A percentile compares a stretch with the other conserved stretches of the same genome.
Conservation (phyloP, 768 basidiomycete genomes). For the Cytidiella melzeri region DNA sequence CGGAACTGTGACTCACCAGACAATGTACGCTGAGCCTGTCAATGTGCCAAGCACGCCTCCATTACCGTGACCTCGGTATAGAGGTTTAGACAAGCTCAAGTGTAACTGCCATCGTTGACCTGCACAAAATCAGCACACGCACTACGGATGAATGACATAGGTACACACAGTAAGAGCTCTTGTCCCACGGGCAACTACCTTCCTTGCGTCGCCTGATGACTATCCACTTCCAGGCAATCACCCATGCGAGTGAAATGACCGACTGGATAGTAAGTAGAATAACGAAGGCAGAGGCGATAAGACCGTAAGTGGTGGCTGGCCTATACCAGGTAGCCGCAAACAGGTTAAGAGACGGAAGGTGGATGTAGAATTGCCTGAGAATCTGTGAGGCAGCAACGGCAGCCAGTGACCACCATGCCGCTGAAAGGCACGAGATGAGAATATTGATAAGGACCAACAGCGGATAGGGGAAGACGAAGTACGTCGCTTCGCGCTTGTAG, state of each 20-base stretch:
- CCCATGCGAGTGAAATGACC: constrained; percentile 32
- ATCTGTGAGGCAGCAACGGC: constrained; percentile 35
- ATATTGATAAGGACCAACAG: constrained; percentile 34
- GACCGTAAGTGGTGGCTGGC: constrained; percentile 33
- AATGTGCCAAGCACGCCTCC: constrained; percentile 36
- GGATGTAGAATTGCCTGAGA: constrained; percentile 29
- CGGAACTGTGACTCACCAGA: constrained; percentile 31
- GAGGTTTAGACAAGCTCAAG: constrained; percentile 30
- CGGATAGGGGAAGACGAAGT: constrained; percentile 35
- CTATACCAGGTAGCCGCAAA: constrained; percentile 35
- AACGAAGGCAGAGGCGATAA: constrained; percentile 35
- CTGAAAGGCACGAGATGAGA: constrained; percentile 30
- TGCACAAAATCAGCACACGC: not conserved
- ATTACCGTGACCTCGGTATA: constrained; percentile 37
- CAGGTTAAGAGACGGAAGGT: constrained; percentile 26
- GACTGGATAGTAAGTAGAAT: constrained; percentile 34
- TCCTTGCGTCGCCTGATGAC: constrained; percentile 35
- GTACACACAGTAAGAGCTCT: constrained; percentile 35
- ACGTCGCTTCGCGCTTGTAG: constrained; percentile 34
- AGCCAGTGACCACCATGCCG: constrained; percentile 37
- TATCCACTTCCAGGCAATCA: constrained; percentile 38
- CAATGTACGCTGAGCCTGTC: constrained; percentile 36
- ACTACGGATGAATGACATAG: not conserved
- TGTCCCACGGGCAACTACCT: constrained; percentile 40
- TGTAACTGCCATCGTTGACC: constrained; percentile 45